Base-by-base conservation (phyloP, 352 stramenopile genomes). In the Globisporangium orthogonon region DNA sequence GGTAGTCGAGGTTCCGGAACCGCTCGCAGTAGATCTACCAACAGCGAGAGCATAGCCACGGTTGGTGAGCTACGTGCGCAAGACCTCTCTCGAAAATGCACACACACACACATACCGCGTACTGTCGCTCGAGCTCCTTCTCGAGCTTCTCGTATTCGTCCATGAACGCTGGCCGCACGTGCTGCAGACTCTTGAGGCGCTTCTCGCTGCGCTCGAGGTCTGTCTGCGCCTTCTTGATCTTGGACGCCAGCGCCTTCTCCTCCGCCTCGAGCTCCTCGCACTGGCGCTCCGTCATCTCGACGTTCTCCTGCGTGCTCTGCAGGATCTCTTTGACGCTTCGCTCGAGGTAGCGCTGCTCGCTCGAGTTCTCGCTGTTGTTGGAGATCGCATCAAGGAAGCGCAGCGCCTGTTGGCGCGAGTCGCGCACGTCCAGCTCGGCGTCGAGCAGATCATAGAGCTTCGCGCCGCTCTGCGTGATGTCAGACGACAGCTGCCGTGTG, bases 111-210 rank as follows among this genome's bases (percentile, higher is more conserved):
- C 71, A 30, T 35, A 93, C 78, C 31, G 95, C 89, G 61, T 99
- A 98, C 68, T 98, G 91, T 4, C 90, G 82, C 72, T 98, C 85
- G 41, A 99, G 81, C 56, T 99, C 96, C 46, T 93, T 87, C 74
- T 99, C 95, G 17, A 99, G 82, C 73, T 97, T 96, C 59, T 99
- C 95, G 57, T 98, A 98, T 70, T 99, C 96, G 71, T 98, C 95
- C 88, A 98, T 98, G 62, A 98, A 99, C 37, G 94, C 86, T 40
- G 95, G 95, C 3, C 94, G 76, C 56, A 98, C 91, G 59, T 93
- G 87, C 59, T 98, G 84, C 56, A 97, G 68, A 52, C 86, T 86
- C 69, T 93, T 94, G 51, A 99, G 74, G 0, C 95, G 79, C 74
- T 98, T 98, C 53, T 98, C 89, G 61, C 83, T 97, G 39, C 95